Conservation (phyloP, 257 asterid genomes). For the Penstemon barbatus region DNA sequence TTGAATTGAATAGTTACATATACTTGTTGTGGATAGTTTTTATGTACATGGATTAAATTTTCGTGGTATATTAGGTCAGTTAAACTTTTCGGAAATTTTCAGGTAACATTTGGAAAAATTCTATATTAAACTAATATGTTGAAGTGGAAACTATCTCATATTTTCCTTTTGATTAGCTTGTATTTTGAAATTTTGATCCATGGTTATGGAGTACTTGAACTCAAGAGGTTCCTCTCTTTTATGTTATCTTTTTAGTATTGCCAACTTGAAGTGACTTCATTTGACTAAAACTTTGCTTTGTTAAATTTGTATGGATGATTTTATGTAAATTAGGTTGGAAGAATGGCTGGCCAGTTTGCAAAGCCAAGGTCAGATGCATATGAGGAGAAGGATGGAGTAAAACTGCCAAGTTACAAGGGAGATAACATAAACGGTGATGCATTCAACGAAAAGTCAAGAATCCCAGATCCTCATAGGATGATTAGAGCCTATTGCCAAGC, state of each 20-base stretch:
- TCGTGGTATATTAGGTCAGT: too few relatives aligned
- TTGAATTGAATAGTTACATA: too few relatives aligned
- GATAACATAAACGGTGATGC: conserved; percentile 78
- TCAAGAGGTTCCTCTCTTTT: too few relatives aligned
- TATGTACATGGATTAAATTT: too few relatives aligned
- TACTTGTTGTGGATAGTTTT: too few relatives aligned
- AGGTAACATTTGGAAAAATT: too few relatives aligned
- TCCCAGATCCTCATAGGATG: conserved; percentile 84
- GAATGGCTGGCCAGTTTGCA: conserved; percentile 92
- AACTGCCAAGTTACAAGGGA: conserved; percentile 83
- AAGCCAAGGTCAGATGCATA: conserved; percentile 67
- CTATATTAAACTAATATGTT: too few relatives aligned
- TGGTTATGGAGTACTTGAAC: too few relatives aligned
- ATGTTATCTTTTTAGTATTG: background rate
- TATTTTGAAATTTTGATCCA: too few relatives aligned
- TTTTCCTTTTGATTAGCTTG: too few relatives aligned
- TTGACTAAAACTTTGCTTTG: background rate
- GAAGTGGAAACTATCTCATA: too few relatives aligned
- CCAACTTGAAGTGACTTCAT: background rate
- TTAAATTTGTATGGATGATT: conserved; percentile 16
- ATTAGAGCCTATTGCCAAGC: conserved; percentile 82
- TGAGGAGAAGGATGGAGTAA: conserved; percentile 70
- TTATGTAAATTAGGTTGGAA: conserved; percentile 53
- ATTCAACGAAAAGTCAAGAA: conserved; percentile 61
- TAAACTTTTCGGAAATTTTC: too few relatives aligned